Evolutionary conservation across 352 stramenopile species (phyloP).

Genomic region (Globisporangium rhizosaccharum): DNA sequence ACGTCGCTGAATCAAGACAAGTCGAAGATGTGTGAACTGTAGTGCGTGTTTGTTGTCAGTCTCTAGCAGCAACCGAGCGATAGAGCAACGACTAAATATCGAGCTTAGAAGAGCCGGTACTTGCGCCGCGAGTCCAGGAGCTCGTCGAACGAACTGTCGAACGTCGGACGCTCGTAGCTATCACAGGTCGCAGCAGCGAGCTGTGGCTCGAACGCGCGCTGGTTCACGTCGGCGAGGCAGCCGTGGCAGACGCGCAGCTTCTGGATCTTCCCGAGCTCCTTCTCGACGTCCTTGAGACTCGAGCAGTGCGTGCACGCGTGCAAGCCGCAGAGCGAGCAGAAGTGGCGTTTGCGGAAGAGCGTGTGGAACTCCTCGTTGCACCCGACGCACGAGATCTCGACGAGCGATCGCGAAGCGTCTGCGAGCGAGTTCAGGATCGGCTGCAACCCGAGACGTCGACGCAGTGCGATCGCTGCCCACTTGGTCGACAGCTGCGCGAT

Average conservation of each 20-base stretch:
- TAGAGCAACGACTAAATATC: background rate
- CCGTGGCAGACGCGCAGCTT: constrained; percentile 9
- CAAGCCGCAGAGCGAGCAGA: constrained; percentile 11
- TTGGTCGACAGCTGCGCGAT: constrained; percentile 14
- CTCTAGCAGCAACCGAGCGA: background rate
- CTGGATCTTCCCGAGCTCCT: constrained; percentile 8
- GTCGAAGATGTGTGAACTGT: no score
- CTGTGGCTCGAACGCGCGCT: background rate
- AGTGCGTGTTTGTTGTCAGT: background rate
- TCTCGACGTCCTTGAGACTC: constrained; percentile 10
- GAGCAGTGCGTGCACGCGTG: constrained; percentile 15
- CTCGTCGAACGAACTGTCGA: constrained; percentile 5
- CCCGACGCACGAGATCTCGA: constrained; percentile 12
- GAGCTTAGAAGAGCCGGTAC: background rate
- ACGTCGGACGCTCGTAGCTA: background rate
- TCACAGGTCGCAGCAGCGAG: background rate
- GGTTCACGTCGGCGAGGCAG: constrained; percentile 5
- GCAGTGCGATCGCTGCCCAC: constrained; percentile 12
- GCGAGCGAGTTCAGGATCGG: constrained; percentile 7
- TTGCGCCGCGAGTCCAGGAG: background rate
- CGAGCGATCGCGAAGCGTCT: constrained; percentile 11
- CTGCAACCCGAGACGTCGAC: constrained; percentile 8
- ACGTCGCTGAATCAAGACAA: background rate
- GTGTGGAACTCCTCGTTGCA: constrained; percentile 13
- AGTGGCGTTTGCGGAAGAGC: constrained; percentile 13